A percentile compares a stretch with the other conserved stretches of the same genome.
Evolutionary conservation across 1,284 basidiomycete species (phyloP).

Genomic region (Irpex lacteus): DNA sequence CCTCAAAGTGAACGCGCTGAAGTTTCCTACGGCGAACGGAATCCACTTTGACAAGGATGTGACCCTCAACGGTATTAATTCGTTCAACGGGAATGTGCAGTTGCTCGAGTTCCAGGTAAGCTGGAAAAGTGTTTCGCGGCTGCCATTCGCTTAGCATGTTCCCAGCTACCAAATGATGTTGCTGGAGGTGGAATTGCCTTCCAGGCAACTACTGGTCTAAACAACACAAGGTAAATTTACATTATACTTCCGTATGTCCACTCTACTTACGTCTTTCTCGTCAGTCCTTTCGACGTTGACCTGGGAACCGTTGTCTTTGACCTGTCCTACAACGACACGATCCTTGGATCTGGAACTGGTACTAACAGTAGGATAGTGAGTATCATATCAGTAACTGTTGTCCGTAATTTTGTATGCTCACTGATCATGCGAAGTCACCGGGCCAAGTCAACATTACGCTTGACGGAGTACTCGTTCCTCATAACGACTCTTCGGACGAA

Average conservation of each 20-base stretch:
- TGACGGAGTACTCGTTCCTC: slow-evolving; percentile 55
- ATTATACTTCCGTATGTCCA: not conserved
- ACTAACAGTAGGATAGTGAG: slow-evolving; percentile 50
- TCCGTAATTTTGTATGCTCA: not conserved
- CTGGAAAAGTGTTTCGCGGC: not conserved
- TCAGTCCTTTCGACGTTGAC: slow-evolving; percentile 66
- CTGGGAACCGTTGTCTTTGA: slow-evolving; percentile 70
- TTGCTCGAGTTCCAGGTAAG: slow-evolving; percentile 55
- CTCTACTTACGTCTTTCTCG: slow-evolving; percentile 1
- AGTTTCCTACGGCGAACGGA: slow-evolving; percentile 61
- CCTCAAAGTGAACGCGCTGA: slow-evolving; percentile 65
- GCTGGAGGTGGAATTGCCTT: slow-evolving; percentile 71
- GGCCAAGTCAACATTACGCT: slow-evolving; percentile 65
- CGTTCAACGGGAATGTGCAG: slow-evolving; percentile 56
- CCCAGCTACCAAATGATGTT: slow-evolving; percentile 62
- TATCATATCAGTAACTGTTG: slow-evolving; percentile 10
- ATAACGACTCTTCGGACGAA: slow-evolving; percentile 41
- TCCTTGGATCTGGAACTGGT: slow-evolving; percentile 58
- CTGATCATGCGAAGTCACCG: slow-evolving; percentile 35
- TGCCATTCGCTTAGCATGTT: not conserved
- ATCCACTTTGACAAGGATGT: slow-evolving; percentile 61
- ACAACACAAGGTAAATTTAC: slow-evolving; percentile 58
- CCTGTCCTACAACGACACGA: slow-evolving; percentile 58
- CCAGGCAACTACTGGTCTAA: slow-evolving; percentile 53
- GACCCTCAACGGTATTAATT: slow-evolving; percentile 62